Evolutionary conservation across 169 alveolate genomes (phyloP), one percentile per base, ranked within the genome.

Genomic region (Eimeria tenella): DNA sequence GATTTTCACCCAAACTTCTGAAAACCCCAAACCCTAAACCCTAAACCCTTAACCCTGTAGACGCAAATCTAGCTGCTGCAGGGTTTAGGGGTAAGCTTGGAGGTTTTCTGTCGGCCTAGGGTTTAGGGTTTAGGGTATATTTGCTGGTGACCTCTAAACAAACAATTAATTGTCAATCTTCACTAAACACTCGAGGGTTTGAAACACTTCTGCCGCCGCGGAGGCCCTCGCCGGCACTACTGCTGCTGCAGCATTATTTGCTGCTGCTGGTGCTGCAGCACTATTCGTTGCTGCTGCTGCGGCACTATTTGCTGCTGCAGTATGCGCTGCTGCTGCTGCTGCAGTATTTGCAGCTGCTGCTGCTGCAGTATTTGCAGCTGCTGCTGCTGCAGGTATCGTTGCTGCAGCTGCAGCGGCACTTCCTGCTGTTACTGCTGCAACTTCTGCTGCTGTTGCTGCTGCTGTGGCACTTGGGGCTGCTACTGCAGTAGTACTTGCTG

Each of bases 381-480:
- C 56, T 19, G 82, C 82, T 19, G 55, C 82, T 31, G 62, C 86
- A 74, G 62, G 62, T 31, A 74, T 62, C 23, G 25, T 62, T 11
- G 11, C 86, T 31, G 23, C 42, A 31, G 63, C 86, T 31, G 56
- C 63, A 49, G 62, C 86, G n/a, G 56, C 63, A 31, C 10, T 21
- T 31, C 62, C 56, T 31, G 86, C 63, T 31, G 86, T 19, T 31
- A 62, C 49, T 75, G 86, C 86, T 75, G 86, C 63, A 4, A 25
- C 25, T 75, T 4, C 63, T 75, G 86, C 17, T 75, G 86, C 25
- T 50, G 62, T 4, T 75, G 58, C 65, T 17, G 62, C 23, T 75
- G 86, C 63, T 75, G 86, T 9, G 65, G 8, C 65, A 9, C 8
- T 58, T 9, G 65, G 65, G 13, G 19, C 65, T 58, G 8, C 19